Conservation (phyloP, 176 grass and related monocot species). For the Musa itinerans region DNA sequence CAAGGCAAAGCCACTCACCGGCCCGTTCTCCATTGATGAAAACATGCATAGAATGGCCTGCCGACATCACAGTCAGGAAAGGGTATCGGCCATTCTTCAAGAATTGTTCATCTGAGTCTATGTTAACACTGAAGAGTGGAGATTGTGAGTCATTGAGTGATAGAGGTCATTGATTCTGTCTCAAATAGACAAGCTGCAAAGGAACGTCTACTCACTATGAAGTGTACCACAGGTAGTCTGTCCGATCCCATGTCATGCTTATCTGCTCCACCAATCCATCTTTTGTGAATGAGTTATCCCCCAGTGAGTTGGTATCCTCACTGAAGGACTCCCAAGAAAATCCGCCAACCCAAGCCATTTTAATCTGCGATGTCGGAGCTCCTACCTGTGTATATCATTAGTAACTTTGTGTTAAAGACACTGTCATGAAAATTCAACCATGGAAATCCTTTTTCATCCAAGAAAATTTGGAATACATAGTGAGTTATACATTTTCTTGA, state of each 20-base stretch:
- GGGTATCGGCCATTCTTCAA: slow-evolving; percentile 48
- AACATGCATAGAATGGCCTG: slow-evolving; percentile 69
- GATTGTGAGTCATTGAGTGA: not conserved
- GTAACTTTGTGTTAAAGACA: too few relatives aligned
- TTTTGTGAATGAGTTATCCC: slow-evolving; percentile 49
- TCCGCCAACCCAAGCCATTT: slow-evolving; percentile 44
- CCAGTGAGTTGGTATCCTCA: slow-evolving; percentile 54
- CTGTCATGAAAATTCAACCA: too few relatives aligned
- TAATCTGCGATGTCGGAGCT: slow-evolving; percentile 35
- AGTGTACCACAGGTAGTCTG: slow-evolving; percentile 92
- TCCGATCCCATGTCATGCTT: slow-evolving; percentile 79
- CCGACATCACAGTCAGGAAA: slow-evolving; percentile 49
- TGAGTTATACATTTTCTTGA: too few relatives aligned
- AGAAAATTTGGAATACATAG: too few relatives aligned
- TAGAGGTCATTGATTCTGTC: not conserved
- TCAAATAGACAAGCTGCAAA: not conserved
- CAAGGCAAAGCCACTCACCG: slow-evolving; percentile 7
- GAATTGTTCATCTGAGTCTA: slow-evolving; percentile 56
- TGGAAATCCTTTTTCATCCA: too few relatives aligned
- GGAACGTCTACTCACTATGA: slow-evolving; percentile 47
- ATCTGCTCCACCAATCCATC: slow-evolving; percentile 74
- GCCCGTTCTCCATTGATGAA: slow-evolving; percentile 68
- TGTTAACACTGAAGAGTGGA: slow-evolving; percentile 39
- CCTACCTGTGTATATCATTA: slow-evolving; percentile 33
- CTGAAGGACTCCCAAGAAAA: slow-evolving; percentile 67